These are phyloP conservation scores for Piedraia hortae DNA, from an alignment of 2,329 filamentous ascomycete genomes.

Conservation along the genomic window DNA sequence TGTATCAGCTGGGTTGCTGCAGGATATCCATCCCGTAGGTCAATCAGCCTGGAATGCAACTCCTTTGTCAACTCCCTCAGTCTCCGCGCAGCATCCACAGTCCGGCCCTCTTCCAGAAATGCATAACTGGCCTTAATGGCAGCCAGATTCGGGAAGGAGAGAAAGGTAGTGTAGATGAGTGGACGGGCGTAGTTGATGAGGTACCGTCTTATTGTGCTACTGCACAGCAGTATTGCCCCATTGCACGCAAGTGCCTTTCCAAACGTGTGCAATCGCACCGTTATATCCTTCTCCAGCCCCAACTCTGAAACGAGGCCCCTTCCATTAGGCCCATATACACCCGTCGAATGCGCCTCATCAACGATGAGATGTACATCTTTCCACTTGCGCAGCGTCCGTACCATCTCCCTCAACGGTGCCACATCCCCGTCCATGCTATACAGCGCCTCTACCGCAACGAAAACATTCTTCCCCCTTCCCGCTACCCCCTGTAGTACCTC, in stretches of 20 bases:
- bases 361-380: slow-evolving; percentile 36
- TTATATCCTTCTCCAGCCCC: slow-evolving; percentile 27
- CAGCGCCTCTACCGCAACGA: slow-evolving; percentile 40
- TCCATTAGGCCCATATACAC: slow-evolving; percentile 28
- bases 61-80: slow-evolving; percentile 21
- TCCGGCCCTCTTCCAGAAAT: slow-evolving; percentile 25
- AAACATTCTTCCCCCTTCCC: slow-evolving; percentile 27
- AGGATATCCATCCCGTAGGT: slow-evolving; percentile 9
- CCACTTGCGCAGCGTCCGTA: slow-evolving; percentile 26
- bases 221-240: slow-evolving; percentile 38
- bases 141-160: slow-evolving; percentile 32
- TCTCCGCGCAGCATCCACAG: slow-evolving; percentile 17
- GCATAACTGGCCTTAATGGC: slow-evolving; percentile 30
- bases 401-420: slow-evolving; percentile 32
- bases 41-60: slow-evolving; percentile 19
- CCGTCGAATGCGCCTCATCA: slow-evolving; percentile 41
- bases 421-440: slow-evolving; percentile 72
- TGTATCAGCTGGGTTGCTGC: slow-evolving; percentile 5
- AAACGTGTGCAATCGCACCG: slow-evolving; percentile 34
- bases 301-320: slow-evolving; percentile 30
- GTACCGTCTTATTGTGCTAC: slow-evolving; percentile 29
- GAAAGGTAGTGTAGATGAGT: slow-evolving; percentile 46
- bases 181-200: slow-evolving; percentile 51
- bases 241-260: slow-evolving; percentile 40
- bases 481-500: slow-evolving; percentile 11